Base-by-base conservation (phyloP, 2,329 filamentous ascomycete genomes). In the Pyrenochaeta sp. region DNA sequence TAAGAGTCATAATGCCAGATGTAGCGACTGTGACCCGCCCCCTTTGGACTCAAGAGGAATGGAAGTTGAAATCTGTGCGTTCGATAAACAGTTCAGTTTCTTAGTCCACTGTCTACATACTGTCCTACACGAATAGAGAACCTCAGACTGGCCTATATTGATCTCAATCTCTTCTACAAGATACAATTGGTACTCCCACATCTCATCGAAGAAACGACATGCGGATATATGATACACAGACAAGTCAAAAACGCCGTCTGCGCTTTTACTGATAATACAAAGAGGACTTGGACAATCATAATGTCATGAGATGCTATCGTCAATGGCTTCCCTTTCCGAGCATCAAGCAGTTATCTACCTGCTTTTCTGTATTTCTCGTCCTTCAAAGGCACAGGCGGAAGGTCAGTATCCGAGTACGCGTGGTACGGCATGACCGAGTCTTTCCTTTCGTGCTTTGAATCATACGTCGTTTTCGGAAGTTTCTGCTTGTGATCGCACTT, bases 361-460 rank as follows among this genome's bases (percentile, higher is more conserved):
- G 42, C 44, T 27, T 46, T 53, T 22, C 50, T 62, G 25, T 63
- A 63, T 46, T 58, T 60, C 37, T 60, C 54, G 28, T 64, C 61
- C 28, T 61, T 64, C 4, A 58, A 47, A 1, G 65, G 65, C 30
- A 65, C 53, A 7, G 65, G 61, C 13, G 65, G 65, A 5, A 60
- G 36, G 10, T 53, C 59, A 25, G 55, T 56, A 5, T 61, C 55
- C 2, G 50, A 54, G 25, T 58, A 57, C 43, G 52, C 39, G 37
- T 58, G 47, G 12, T 50, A 44, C 1, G 66, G 66, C 50, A 68
- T 60, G 22, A 58, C 62, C 0, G 68, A 71, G 50, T 71, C 68
- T n/a, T 68, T 70, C 37, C 68, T 58, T 46, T 56, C 58, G 3
- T 53, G 58, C n/a, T 50, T 50, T 5, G 58, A 55, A 12, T 42